Evolutionary conservation across 495 filamentous ascomycete species (phyloP).

Genomic region (Baudoinia panamericana): DNA sequence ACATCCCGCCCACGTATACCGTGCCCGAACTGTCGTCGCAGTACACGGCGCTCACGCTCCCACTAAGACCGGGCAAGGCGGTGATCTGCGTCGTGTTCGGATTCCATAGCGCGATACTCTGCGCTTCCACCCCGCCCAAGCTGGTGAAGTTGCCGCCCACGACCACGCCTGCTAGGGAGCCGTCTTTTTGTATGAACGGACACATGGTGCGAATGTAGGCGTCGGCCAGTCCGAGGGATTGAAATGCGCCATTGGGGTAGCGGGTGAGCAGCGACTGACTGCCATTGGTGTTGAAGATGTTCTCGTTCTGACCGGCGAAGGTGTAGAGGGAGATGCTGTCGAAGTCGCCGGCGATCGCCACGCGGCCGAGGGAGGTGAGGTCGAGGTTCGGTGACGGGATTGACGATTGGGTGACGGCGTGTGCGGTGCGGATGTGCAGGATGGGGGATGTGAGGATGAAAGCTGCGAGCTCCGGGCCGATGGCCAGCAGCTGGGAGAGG

Average conservation of each 20-base stretch:
- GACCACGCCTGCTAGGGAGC: slow-evolving; percentile 57
- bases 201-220: slow-evolving; percentile 80
- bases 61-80: slow-evolving; percentile 62
- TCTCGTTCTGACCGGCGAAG: slow-evolving; percentile 66
- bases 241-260: slow-evolving; percentile 76
- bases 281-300: slow-evolving; percentile 53
- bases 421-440: slow-evolving; percentile 24
- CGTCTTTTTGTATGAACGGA: slow-evolving; percentile 55
- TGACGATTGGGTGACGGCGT: slow-evolving; percentile 56
- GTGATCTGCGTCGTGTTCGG: slow-evolving; percentile 52
- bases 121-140: slow-evolving; percentile 58
- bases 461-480: slow-evolving; percentile 18
- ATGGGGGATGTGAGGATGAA: slow-evolving; percentile 20
- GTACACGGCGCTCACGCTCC: slow-evolving; percentile 63
- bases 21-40: slow-evolving; percentile 73
- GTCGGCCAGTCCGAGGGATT: slow-evolving; percentile 59
- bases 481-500: slow-evolving; percentile 19
- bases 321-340: slow-evolving; percentile 79
- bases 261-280: slow-evolving; percentile 67
- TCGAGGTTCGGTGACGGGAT: slow-evolving; percentile 69
- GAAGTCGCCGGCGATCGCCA: slow-evolving; percentile 85
- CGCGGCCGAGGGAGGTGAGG: slow-evolving; percentile 63
- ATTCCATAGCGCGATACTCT: slow-evolving; percentile 70
- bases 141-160: slow-evolving; percentile 96
- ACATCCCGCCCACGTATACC: slow-evolving; percentile 84